Percentiles rank a stretch among this genome's conserved stretches.
Conservation (phyloP, 2,329 filamentous ascomycete species). For the Fusarium acutatum region DNA sequence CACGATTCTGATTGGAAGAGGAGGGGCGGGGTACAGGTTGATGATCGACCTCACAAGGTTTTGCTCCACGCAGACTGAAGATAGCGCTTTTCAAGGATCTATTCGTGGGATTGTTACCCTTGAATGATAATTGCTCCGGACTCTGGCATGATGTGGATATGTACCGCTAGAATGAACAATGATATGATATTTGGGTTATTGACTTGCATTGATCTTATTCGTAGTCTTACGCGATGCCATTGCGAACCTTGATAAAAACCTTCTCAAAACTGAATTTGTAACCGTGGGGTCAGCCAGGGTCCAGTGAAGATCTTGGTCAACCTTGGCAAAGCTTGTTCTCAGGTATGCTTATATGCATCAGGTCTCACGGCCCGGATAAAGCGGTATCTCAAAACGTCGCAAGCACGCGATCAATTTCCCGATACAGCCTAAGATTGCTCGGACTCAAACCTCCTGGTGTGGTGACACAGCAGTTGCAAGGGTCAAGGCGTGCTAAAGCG, state of each 20-base stretch:
- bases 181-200: not conserved
- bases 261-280: not conserved
- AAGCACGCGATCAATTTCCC: not conserved
- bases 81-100: not conserved
- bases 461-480: not conserved
- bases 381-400: not conserved
- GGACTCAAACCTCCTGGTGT: not conserved
- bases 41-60: constrained; percentile 14
- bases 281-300: not conserved
- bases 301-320: not conserved
- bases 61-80: constrained; percentile 6
- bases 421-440: not conserved
- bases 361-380: not conserved
- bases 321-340: not conserved
- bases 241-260: not conserved
- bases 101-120: not conserved
- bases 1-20: constrained; percentile 82
- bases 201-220: not conserved
- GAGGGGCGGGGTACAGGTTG: constrained; percentile 66
- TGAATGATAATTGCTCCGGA: not conserved
- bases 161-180: not conserved
- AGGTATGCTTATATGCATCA: not conserved
- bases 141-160: not conserved
- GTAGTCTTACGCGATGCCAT: not conserved
- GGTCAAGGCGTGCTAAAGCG: not conserved